Evolutionary conservation across 371 early-diverging fungal species (phyloP).

Genomic region (Syncephalis plumigaleata): DNA sequence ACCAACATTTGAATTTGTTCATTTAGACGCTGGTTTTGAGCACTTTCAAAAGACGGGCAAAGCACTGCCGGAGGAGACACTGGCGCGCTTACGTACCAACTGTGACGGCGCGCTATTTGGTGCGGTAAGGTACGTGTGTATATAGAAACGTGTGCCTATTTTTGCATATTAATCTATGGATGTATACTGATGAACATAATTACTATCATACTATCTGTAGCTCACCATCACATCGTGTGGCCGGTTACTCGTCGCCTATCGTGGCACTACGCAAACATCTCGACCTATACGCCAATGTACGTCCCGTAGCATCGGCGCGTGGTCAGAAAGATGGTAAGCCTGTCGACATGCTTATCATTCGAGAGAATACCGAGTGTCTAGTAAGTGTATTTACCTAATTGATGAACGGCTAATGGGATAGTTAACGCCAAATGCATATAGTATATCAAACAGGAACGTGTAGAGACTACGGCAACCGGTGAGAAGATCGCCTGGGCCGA

Average conservation of each 20-base stretch:
- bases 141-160: too few species aligned
- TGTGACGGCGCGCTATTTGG: constrained; percentile 93
- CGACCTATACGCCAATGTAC: constrained; percentile 88
- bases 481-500: constrained; percentile 64
- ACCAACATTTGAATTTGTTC: constrained; percentile 51
- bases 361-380: constrained; percentile 95
- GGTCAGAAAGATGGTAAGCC: constrained; percentile 36
- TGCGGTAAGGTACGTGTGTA: constrained; percentile 77
- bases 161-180: too few species aligned
- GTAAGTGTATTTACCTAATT: too few species aligned
- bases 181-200: too few species aligned
- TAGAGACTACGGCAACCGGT: constrained; percentile 42
- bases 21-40: constrained; percentile 85
- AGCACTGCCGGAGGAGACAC: constrained; percentile 74
- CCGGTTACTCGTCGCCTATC: constrained; percentile 90
- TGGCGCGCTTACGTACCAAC: constrained; percentile 50
- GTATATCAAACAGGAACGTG: constrained; percentile 73
- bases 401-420: too few species aligned
- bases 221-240: constrained; percentile 92
- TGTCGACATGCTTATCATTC: constrained; percentile 85
- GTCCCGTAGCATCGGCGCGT: constrained; percentile 62
- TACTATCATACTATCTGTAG: too few species aligned
- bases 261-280: constrained; percentile 82
- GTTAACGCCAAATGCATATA: too few species aligned
- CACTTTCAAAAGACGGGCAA: constrained; percentile 79